Evolutionary conservation across 345 rosid genomes (phyloP), one percentile per base, ranked within the genome.

Genomic region (Acer yangbiense): DNA sequence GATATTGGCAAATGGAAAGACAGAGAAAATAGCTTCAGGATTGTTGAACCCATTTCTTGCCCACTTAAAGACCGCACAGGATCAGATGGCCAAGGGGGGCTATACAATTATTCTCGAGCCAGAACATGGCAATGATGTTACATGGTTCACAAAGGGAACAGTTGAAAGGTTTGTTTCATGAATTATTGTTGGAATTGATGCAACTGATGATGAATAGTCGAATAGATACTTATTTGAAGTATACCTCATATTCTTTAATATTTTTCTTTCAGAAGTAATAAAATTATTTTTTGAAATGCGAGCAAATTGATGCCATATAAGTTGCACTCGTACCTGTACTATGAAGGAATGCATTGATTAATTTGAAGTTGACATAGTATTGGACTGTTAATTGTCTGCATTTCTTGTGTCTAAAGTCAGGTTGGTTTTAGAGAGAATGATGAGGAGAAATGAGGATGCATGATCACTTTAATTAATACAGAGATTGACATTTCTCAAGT

Each of bases 71-170:
- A 85, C 86, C 23, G 98, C 98, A 6, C 90, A 89, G 80, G 97
- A 92, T 41, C 97, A 94, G 83, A 80, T 94, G 83, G 88, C 79
- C 72, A 94, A 85, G 80, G 99, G 99, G 52, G 99, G 98, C 17
- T 96, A 96, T 82, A 94, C 99, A 13, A 92, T 96, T 81, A 82
- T 71, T 68, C 98, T 96, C 74, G 86, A 92, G 85, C 96, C 91
- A 3, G 90, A 87, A 41, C 78, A 85, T 77, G 84, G 77, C 71
- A 77, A 41, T 52, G 84, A 86, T 81, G 93, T 91, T 7, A 35
- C 87, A 77, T 96, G 99, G 99, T 94, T 96, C 82, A 92, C 97
- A 16, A 96, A 87, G 83, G 92, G 86, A 83, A 89, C 95, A 21
- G 50, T 94, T 29, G 95, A 90, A 87, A 94, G 97, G 98, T 95